phyloP scores from a whole-genome alignment of 768 basidiomycete species.

The Chiua virens region DNA sequence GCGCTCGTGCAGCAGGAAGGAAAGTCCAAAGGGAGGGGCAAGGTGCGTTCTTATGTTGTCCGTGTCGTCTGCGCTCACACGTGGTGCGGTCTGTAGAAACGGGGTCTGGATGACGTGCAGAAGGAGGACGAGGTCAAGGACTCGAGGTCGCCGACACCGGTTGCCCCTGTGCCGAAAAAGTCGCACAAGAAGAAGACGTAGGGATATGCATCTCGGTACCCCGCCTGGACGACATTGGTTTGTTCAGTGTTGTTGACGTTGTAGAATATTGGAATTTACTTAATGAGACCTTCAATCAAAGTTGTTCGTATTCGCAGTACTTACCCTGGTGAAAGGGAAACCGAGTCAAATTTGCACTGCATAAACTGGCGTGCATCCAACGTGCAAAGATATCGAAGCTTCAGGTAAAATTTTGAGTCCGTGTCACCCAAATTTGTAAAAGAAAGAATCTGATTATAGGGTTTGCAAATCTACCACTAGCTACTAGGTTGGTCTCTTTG shows the following conservation, averaged over 20 bases:
- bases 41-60: constrained; percentile 44
- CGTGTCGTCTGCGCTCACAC: not conserved
- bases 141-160: constrained; percentile 64
- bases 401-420: too few relatives aligned
- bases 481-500: too few relatives aligned
- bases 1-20: constrained; percentile 65
- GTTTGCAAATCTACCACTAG: too few relatives aligned
- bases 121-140: constrained; percentile 47
- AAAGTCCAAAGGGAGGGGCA: constrained; percentile 63
- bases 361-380: too few relatives aligned
- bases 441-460: too few relatives aligned
- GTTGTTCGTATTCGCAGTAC: too few relatives aligned
- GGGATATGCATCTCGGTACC: not conserved
- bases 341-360: too few relatives aligned
- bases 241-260: not conserved
- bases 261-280: not conserved
- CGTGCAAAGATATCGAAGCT: too few relatives aligned
- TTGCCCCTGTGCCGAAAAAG: constrained; percentile 52
- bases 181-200: constrained; percentile 67
- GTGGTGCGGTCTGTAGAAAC: constrained; percentile 53
- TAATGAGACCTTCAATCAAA: too few relatives aligned
- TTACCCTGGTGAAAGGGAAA: too few relatives aligned
- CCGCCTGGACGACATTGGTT: not conserved
- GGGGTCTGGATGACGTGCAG: constrained; percentile 66
- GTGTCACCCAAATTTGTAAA: too few relatives aligned